Base-by-base conservation (phyloP, 306 rosid genomes). In the Quercus variabilis region DNA sequence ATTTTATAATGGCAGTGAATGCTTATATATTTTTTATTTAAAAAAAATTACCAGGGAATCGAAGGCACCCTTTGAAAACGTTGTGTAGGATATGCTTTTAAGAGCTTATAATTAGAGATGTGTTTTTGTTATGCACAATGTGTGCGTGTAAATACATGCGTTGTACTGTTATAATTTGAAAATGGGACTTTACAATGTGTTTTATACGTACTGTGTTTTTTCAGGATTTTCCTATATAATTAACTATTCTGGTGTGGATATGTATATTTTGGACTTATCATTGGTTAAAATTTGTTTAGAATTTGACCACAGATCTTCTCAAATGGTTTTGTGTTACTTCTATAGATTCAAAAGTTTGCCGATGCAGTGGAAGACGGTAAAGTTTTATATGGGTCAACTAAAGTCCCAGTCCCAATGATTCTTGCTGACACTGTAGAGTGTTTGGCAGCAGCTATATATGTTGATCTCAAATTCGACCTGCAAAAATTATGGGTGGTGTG, bases 361-460 rank as follows among this genome's bases (percentile, higher is more conserved):
- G 79, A 85, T 14, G 86, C 83, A 3, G 88, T 90, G 33, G 97
- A 89, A 80, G 78, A 54, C 2, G 75, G 73, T 28, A 21, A 62
- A 1, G 81, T 87, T 68, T 72, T 31, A 5, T 82, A 94, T 78
- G 92, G 90, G n/a, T 20, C 79, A 1, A 80, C 92, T 25, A 89
- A 89, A 84, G 98, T 93, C 19, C 96, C 94, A 1, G 1, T 4
- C 7, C 8, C 7, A 41, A 94, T 87, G 84, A 79, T 94, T 82
- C 98, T 92, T 56, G 97, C 46, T 2, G 46, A 41, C 46, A 8
- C 0, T 41, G 46, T 41, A 0, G 46, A 8, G 46, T 41, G 3
- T 38, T 41, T 41, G 12, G 46, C 46, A 41, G 46, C 46, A 2
- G 46, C 46, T 41, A 41, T 41, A 41, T 41, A 41, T 41, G 46